Evolutionary conservation across 2,329 filamentous ascomycete genomes (phyloP), one percentile per base, ranked within the genome.

Genomic region (Huntiella abstrusa): DNA sequence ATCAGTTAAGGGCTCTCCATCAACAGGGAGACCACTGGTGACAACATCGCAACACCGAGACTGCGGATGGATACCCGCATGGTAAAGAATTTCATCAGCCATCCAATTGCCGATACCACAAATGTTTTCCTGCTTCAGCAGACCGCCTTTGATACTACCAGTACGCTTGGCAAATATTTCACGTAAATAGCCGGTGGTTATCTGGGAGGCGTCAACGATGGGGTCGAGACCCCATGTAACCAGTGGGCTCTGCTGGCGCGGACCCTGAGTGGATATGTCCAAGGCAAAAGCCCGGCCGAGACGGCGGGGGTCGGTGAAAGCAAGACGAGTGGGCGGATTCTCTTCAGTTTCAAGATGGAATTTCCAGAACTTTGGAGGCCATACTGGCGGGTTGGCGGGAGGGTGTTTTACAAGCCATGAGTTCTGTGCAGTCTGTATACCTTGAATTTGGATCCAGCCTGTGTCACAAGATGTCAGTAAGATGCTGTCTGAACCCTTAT

Each of bases 61-160:
- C 59, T 95, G 88, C 0, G 91, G 91, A 54, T 98, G 88, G 12
- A 96, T 71, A 43, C 73, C 77, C 4, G 91, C 82, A 54, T 96
- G 80, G 56, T 87, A 98, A 44, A 98, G 66, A 5, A 94, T 79
- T 60, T 98, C 91, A 57, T 98, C 91, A 1, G 80, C 86, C 46
- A 98, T 88, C 88, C 88, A 98, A 58, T 96, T 96, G 0, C 91
- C 91, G 51, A 98, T 83, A 5, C 91, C 91, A 55, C 83, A 91
- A 51, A 96, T 82, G 58, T 82, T 82, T 13, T 76, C 71, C 61
- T 98, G 91, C 57, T 96, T 84, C 3, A 96, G 69, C 10, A 98
- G 65, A 15, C 95, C 67, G 0, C 86, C 83, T 59, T 96, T 96
- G 52, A 96, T 73, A 0, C 88, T 87, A 0, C 95, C 83, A 55